Percentiles rank a stretch among this genome's conserved stretches.
phyloP scores from a whole-genome alignment of 257 asterid species.

The Lithospermum erythrorhizon region DNA sequence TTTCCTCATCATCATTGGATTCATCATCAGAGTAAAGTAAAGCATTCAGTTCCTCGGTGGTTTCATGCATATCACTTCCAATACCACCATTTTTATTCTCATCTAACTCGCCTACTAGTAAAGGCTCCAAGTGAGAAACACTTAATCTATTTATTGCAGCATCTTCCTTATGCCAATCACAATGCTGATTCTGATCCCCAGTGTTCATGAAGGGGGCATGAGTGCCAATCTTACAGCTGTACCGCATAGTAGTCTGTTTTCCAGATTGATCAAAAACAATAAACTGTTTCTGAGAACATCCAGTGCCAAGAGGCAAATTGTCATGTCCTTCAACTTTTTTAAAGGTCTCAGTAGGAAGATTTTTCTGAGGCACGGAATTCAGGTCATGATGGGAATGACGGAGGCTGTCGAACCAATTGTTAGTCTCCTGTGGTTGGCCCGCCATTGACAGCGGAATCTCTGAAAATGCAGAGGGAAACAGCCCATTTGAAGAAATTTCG shows the following conservation, averaged over 20 bases:
- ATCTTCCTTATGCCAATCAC: conserved; percentile 26
- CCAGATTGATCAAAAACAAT: conserved; percentile 80
- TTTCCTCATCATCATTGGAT: conserved; percentile 56
- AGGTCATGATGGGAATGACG: conserved; percentile 28
- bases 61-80: conserved; percentile 58
- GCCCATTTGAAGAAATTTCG: conserved; percentile 31
- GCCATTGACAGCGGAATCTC: conserved; percentile 28
- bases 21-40: conserved; percentile 62
- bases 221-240: conserved; percentile 31
- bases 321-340: conserved; percentile 18
- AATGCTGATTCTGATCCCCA: conserved; percentile 24
- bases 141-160: conserved; percentile 14
- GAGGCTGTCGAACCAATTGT: conserved; percentile 23
- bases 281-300: conserved; percentile 37
- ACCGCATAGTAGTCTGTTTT: conserved; percentile 50
- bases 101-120: conserved; percentile 13
- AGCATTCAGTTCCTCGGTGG: conserved; percentile 78
- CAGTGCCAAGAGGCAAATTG: conserved; percentile 14
- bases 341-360: conserved; percentile 14
- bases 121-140: conserved; percentile 16
- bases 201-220: conserved; percentile 23
- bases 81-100: conserved; percentile 24
- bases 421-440: conserved; percentile 22
- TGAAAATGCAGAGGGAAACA: conserved; percentile 26
- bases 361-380: conserved; percentile 21